Base-by-base conservation (phyloP, 148 eudicot genomes). In the Silene uniflora region DNA sequence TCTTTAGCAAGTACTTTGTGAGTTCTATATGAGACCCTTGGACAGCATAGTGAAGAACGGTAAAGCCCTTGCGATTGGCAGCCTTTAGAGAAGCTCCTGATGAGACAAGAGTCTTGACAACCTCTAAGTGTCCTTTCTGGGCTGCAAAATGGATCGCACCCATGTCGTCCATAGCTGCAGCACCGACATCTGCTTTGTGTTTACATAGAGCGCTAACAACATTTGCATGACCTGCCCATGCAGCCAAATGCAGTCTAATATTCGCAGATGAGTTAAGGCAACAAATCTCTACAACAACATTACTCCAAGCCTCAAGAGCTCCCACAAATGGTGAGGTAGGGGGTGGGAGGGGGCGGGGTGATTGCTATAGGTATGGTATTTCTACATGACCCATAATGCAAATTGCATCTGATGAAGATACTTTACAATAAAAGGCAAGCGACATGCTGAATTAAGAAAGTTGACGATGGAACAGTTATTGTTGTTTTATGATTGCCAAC, bases 161-260 rank as follows among this genome's bases (percentile, higher is more conserved):
- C 98, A 92, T 92, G 80, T 95, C 97, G 71, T 95, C 99, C 92
- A 92, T 87, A 62, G 99, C 99, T 35, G 98, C 92, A 75, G 99
- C 99, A 27, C 99, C 88, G 9, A 86, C 85, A 82, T 95, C 98
- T 8, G 94, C 99, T 74, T 89, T 92, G 86, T 92, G 86, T 86
- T 88, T 88, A 88, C 98, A 89, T 59, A 95, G 92, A 83, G 78
- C 83, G 75, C 69, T 85, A 62, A 87, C 94, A 60, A 91, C 87
- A 72, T 89, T 79, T 54, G 90, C 78, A 46, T 95, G 94, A 70
- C 99, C 99, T 54, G 99, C 85, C 98, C 97, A 95, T 63, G 99
- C 94, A 83, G 99, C 99, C 81, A 95, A 88, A 87, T 92, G 98
- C 69, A 95, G 83, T 79, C 99, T 95, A 76, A 54, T 49, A 39